Evolutionary conservation across 2,329 filamentous ascomycete species (phyloP), one percentile per base, ranked within the genome.

Genomic region (Hortaea sp.): DNA sequence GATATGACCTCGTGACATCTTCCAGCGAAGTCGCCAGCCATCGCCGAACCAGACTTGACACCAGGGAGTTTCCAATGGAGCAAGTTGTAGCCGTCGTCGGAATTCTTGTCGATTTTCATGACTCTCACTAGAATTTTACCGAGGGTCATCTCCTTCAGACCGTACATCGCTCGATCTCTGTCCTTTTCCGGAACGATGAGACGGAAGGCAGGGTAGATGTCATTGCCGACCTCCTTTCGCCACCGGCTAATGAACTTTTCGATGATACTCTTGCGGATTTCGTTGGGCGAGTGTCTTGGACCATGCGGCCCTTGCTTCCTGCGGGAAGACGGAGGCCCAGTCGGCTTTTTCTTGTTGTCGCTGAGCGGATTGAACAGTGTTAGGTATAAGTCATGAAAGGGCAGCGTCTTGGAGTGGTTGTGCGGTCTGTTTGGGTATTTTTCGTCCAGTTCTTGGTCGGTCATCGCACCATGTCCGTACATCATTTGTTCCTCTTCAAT

Each of bases 171-270:
- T 41, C 92, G 79, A 59, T 97, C 88, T 35, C 88, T 80, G 61
- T 98, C 92, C 62, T 94, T 94, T 58, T 94, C 88, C 0, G 90
- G 89, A 3, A 95, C 74, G 47, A 97, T 95, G 41, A 98, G 76
- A 13, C 92, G 82, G 65, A 98, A 77, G 1, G 88, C 90, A 0
- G 92, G 92, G 61, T 92, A 97, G 57, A 98, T 86, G 65, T 98
- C 92, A 56, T 87, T 72, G 28, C 92, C 92, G 20, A 95, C 89
- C 50, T 95, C 82, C 46, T 80, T 79, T 35, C 89, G 79, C 92
- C 92, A 98, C 63, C 80, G 77, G 10, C 78, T 76, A 55, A 98
- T 87, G 69, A 95, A 98, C 6, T 83, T 75, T 46, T 89, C 79
- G 53, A 98, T 88, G 54, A 95, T 85, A 56, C 81, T 79, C 1